Percentiles rank a stretch among this genome's conserved stretches.
These are phyloP conservation scores for Aspergillus carbonarius DNA, from an alignment of 2,329 filamentous ascomycete genomes.

Conservation along the genomic window DNA sequence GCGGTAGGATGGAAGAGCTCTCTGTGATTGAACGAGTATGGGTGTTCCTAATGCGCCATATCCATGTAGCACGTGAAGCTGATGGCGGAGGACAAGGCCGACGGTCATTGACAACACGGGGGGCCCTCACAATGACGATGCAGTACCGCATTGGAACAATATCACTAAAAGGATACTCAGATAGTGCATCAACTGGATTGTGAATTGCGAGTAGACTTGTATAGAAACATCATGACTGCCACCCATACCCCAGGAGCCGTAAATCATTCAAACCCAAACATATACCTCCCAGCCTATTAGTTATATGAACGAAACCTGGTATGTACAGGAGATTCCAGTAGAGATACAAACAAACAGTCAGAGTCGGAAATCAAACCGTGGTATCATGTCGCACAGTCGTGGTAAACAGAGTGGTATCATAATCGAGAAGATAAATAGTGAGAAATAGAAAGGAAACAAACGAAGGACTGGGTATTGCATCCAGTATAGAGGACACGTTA, in stretches of 20 bases:
- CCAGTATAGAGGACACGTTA: slow-evolving; percentile 2
- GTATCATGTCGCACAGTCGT: slow-evolving; percentile 37
- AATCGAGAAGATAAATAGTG: slow-evolving; percentile 22
- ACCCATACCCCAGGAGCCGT: slow-evolving; percentile 4
- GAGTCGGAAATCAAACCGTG: slow-evolving; percentile 22
- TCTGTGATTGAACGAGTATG: no score
- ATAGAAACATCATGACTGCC: background rate
- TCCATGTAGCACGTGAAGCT: no score
- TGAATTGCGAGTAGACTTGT: background rate
- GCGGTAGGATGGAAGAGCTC: no score
- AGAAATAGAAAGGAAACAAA: slow-evolving; percentile 13
- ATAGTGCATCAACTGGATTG: background rate
- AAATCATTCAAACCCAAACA: slow-evolving; percentile 2
- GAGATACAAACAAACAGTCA: slow-evolving; percentile 9
- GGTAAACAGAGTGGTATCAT: slow-evolving; percentile 44
- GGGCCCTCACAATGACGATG: no score
- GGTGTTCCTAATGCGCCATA: no score
- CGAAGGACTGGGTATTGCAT: slow-evolving; percentile 1
- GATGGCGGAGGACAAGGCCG: no score
- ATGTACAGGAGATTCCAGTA: slow-evolving; percentile 6
- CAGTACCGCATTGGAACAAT: no score
- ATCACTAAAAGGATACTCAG: background rate
- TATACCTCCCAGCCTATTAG: background rate
- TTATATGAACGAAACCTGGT: slow-evolving; percentile 2
- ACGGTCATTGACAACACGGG: no score